These are phyloP conservation scores for Xylona heveae DNA, from an alignment of 495 filamentous ascomycete genomes.

Conservation along the genomic window DNA sequence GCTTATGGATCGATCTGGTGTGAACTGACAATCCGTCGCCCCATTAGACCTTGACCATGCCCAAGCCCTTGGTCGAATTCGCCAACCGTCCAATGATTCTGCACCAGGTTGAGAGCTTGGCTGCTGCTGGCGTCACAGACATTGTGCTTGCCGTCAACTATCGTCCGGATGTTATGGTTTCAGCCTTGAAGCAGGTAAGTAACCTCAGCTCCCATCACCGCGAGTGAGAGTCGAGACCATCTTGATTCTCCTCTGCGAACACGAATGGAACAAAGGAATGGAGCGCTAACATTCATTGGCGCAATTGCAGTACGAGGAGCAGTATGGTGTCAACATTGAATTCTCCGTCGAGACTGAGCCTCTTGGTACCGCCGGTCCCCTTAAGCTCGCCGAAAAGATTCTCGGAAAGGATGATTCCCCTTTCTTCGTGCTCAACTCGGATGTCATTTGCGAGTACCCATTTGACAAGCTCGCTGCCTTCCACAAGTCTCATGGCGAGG, in stretches of 20 bases:
- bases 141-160: slow-evolving; percentile 98
- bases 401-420: slow-evolving; percentile 82
- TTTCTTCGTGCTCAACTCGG: slow-evolving; percentile 98
- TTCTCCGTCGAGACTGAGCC: slow-evolving; percentile 95
- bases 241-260: too few species aligned
- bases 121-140: slow-evolving; percentile 88
- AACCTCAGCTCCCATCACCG: background rate
- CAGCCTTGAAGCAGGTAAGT: slow-evolving; percentile 42
- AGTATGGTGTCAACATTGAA: slow-evolving; percentile 82
- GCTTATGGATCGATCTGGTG: slow-evolving; percentile 4
- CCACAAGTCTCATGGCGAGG: slow-evolving; percentile 80
- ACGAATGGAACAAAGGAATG: too few species aligned
- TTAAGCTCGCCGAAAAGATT: slow-evolving; percentile 89
- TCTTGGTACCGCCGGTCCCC: slow-evolving; percentile 82
- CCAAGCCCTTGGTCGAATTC: slow-evolving; percentile 95
- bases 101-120: slow-evolving; percentile 90
- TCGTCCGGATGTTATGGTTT: slow-evolving; percentile 86
- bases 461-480: slow-evolving; percentile 74
- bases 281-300: background rate
- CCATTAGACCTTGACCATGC: slow-evolving; percentile 75
- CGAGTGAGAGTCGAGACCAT: too few species aligned
- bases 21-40: slow-evolving; percentile 6
- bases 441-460: slow-evolving; percentile 96
- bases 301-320: slow-evolving; percentile 52
- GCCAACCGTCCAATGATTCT: slow-evolving; percentile 98